Conservation (phyloP, 2,329 filamentous ascomycete species). For the Fulvia fulva region DNA sequence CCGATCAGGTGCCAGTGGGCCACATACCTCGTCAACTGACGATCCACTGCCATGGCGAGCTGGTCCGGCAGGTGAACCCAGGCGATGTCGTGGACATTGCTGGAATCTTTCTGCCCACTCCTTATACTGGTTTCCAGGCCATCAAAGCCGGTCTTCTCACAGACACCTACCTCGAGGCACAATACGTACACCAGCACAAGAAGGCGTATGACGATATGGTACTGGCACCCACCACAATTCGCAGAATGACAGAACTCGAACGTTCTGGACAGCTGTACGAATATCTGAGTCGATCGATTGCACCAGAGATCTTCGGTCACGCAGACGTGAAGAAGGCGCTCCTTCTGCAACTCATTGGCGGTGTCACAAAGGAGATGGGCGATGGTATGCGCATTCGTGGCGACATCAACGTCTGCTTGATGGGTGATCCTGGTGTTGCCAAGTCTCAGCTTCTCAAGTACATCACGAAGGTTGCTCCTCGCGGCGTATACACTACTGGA, state of each 20-base stretch:
- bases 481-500: constrained; percentile 80
- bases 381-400: constrained; percentile 99
- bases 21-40: constrained; percentile 93
- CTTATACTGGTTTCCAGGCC: constrained; percentile 98
- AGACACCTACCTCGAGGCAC: constrained; percentile 94
- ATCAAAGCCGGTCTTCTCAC: constrained; percentile 95
- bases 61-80: constrained; percentile 83
- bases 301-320: constrained; percentile 94
- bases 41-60: constrained; percentile 79
- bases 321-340: constrained; percentile 97
- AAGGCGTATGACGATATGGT: constrained; percentile 93
- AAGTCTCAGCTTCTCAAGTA: constrained; percentile 98
- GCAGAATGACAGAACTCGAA: constrained; percentile 79
- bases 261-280: constrained; percentile 91
- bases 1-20: constrained; percentile 97
- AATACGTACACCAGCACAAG: constrained; percentile 92
- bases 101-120: constrained; percentile 93
- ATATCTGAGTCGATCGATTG: constrained; percentile 90
- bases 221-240: constrained; percentile 73
- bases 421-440: constrained; percentile 99
- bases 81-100: constrained; percentile 92
- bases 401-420: constrained; percentile 97
- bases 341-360: constrained; percentile 89
- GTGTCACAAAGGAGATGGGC: constrained; percentile 93
- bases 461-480: constrained; percentile 94